These are phyloP conservation scores for Trichoderma oligosporum DNA, from an alignment of 2,329 filamentous ascomycete genomes.

Conservation along the genomic window DNA sequence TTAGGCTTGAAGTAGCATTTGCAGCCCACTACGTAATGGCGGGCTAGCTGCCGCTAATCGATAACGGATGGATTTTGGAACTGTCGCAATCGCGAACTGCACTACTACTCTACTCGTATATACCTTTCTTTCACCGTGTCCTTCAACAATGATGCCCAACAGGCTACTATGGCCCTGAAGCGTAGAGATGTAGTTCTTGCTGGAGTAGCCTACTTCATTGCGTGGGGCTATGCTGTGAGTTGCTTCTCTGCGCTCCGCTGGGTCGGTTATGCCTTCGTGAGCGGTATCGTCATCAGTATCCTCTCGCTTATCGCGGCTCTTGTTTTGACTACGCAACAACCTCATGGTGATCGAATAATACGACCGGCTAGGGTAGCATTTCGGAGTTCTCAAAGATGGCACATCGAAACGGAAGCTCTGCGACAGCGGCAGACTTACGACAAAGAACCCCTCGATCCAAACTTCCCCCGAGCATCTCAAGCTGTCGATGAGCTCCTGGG, in stretches of 20 bases:
- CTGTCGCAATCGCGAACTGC: constrained; percentile 13
- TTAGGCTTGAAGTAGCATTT: constrained; percentile 1
- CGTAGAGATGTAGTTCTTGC: constrained; percentile 68
- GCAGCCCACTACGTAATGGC: constrained; percentile 18
- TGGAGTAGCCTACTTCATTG: constrained; percentile 68
- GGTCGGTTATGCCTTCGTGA: constrained; percentile 76
- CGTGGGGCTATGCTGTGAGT: constrained; percentile 81
- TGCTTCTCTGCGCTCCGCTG: constrained; percentile 82
- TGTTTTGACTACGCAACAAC: constrained; percentile 48
- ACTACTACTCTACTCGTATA: constrained; percentile 8
- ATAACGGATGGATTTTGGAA: constrained; percentile 2
- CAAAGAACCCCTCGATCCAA: constrained; percentile 66
- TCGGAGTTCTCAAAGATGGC: constrained; percentile 61
- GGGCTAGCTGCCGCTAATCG: constrained; percentile 8
- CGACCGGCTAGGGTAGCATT: constrained; percentile 54
- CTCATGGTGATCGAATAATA: constrained; percentile 35
- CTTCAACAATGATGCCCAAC: constrained; percentile 32
- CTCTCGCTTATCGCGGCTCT: constrained; percentile 55
- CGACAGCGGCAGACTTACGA: constrained; percentile 64
- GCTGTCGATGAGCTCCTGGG: constrained; percentile 76
- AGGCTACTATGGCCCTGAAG: constrained; percentile 61
- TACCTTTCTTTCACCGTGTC: constrained; percentile 1
- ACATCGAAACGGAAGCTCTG: constrained; percentile 63
- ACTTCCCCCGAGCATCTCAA: constrained; percentile 72
- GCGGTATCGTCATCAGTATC: constrained; percentile 59